These are phyloP conservation scores for Calendula officinalis DNA, from an alignment of 129 eudicot species.

Conservation along the genomic window DNA sequence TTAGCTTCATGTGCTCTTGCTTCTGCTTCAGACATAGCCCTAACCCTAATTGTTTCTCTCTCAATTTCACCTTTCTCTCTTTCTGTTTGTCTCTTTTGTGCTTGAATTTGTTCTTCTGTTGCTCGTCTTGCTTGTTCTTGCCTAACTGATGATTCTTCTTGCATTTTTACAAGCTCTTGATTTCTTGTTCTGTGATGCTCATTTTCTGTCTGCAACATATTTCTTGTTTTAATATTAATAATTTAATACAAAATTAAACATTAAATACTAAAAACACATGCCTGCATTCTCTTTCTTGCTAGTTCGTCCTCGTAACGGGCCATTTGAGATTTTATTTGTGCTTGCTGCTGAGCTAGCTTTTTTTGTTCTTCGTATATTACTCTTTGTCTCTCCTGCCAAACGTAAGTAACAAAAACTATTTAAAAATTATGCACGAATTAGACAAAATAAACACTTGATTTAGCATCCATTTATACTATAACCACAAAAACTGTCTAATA, in stretches of 20 bases:
- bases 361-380: constrained; percentile 88
- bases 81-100: constrained; percentile 91
- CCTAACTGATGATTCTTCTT: constrained; percentile 92
- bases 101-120: constrained; percentile 97
- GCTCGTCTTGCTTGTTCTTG: constrained; percentile 88
- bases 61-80: constrained; percentile 93
- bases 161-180: constrained; percentile 95
- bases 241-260: neutral
- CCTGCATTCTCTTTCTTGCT: constrained; percentile 97
- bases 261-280: constrained; percentile 13
- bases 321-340: constrained; percentile 90
- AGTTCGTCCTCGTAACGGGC: constrained; percentile 90
- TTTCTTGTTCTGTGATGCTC: constrained; percentile 90
- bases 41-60: constrained; percentile 90
- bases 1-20: constrained; percentile 96
- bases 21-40: constrained; percentile 97
- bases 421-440: neutral
- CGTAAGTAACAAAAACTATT: constrained; percentile 6
- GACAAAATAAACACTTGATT: constrained; percentile 7
- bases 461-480: constrained; percentile 6
- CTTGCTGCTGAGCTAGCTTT: constrained; percentile 81
- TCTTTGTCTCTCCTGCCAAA: constrained; percentile 82
- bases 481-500: no score
- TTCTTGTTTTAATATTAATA: neutral
- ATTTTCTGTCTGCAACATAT: constrained; percentile 74